Evolutionary conservation across 2,329 filamentous ascomycete genomes (phyloP), one percentile per base, ranked within the genome.

Genomic region (Chrysoporthe puriensis): DNA sequence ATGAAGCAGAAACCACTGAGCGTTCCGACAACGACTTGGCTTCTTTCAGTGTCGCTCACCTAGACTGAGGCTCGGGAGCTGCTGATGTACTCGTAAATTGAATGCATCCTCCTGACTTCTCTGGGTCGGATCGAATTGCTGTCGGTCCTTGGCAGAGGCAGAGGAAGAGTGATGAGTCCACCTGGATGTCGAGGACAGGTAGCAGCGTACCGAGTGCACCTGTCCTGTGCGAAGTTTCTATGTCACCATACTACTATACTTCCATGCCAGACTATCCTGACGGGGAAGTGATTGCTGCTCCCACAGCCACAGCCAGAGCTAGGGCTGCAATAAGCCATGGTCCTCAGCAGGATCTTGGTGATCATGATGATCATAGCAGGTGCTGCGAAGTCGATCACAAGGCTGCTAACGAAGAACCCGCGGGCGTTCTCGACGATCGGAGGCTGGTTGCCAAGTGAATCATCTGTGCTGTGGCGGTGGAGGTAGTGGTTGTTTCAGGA

Each of bases 401-500:
- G 52, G 40, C 57, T 32, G 36, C 40, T 26, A 44, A 32, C 18
- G 44, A 14, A 13, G 13, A 13, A 60, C 18, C n/a, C 44, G 40
- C n/a, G 8, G 16, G 57, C 21, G 40, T 43, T n/a, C 26, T 3
- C 16, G 21, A 43, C 21, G n/a, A 43, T 11, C 16, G 52, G 5
- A 42, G 16, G 26, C 36, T 18, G 40, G 26, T 42, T 16, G 18
- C 11, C 18, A 21, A 59, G 57, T 16, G 40, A 40, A 21, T n/a
- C 21, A 26, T 44, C 14, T 21, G 57, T 60, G 40, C 36, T 13
- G 58, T 40, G 40, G 50, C 54, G 50, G n/a, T 26, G 57, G 48
- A 61, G 63, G 52, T 50, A 52, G 52, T 50, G 54, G 52, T 59
- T 48, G 67, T 69, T 69, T 69, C 67, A 69, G 67, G 52, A 69